phyloP scores from a whole-genome alignment of 495 filamentous ascomycete species.

The Lophiotrema nucula region DNA sequence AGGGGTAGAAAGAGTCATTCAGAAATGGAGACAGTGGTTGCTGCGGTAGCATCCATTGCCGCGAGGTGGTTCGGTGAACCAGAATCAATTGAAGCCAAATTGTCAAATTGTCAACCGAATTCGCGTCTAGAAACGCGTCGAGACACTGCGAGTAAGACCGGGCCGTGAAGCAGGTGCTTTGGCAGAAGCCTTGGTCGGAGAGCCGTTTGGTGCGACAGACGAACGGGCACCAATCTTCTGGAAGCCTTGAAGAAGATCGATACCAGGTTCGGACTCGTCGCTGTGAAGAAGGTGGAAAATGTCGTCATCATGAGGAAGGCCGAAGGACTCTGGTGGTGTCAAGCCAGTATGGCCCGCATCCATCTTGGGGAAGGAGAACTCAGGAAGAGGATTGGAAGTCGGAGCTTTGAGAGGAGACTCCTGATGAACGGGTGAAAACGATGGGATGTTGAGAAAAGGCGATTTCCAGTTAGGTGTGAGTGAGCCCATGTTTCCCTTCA shows the following conservation, averaged over 20 bases:
- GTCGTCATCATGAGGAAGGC: conserved; percentile 53
- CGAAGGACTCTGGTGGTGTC: conserved; percentile 49
- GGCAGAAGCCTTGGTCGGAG: conserved; percentile 14
- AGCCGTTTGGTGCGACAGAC: conserved; percentile 28
- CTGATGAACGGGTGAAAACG: conserved; percentile 29
- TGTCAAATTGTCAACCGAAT: background rate
- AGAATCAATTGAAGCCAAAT: background rate
- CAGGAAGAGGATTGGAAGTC: conserved; percentile 25
- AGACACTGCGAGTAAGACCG: conserved; percentile 13
- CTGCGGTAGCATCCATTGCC: background rate
- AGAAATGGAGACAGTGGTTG: background rate
- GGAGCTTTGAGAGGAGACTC: conserved; percentile 31
- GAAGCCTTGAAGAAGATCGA: conserved; percentile 81
- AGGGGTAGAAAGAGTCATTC: background rate
- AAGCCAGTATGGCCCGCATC: conserved; percentile 35
- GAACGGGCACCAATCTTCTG: conserved; percentile 72
- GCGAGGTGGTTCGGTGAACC: background rate
- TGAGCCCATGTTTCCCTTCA: conserved; percentile 29
- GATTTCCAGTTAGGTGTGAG: conserved; percentile 23
- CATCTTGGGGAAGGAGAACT: conserved; percentile 25
- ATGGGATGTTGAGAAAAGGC: conserved; percentile 39
- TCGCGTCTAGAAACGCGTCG: conserved; percentile 24
- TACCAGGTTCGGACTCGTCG: conserved; percentile 53
- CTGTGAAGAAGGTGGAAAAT: conserved; percentile 58
- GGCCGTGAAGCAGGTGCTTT: conserved; percentile 10